These are phyloP conservation scores for Rhamnella rubrinervis DNA, from an alignment of 331 rosid genomes.

Conservation along the genomic window DNA sequence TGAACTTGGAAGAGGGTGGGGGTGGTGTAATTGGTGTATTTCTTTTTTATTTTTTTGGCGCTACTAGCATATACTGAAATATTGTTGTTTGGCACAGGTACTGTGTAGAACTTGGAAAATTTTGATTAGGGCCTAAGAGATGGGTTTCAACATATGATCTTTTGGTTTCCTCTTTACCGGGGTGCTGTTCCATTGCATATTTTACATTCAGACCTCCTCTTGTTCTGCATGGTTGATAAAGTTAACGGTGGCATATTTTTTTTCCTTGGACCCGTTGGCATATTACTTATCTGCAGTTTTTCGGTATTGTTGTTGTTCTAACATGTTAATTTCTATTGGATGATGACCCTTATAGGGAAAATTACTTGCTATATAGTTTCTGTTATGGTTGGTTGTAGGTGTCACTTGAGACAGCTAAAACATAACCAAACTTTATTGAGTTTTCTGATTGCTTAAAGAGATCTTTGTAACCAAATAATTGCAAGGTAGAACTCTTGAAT, in stretches of 20 bases:
- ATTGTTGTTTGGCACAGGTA: constrained; percentile 34
- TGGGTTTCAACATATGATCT: constrained; percentile 25
- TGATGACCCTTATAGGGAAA: constrained; percentile 10
- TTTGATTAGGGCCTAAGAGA: constrained; percentile 45
- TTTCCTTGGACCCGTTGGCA: constrained; percentile 15
- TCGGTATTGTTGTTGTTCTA: constrained; percentile 25
- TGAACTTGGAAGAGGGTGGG: too few relatives aligned
- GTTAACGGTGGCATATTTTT: constrained; percentile 25
- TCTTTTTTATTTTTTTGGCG: too few relatives aligned
- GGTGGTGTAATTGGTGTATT: too few relatives aligned
- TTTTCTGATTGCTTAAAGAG: background rate
- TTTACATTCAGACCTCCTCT: constrained; percentile 30
- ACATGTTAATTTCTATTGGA: constrained; percentile 25
- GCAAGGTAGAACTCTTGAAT: too few relatives aligned
- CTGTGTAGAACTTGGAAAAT: constrained; percentile 27
- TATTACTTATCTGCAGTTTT: constrained; percentile 29
- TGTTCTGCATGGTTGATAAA: constrained; percentile 32
- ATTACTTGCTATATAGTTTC: background rate
- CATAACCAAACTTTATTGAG: background rate
- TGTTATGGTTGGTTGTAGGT: background rate
- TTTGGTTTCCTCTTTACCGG: constrained; percentile 25
- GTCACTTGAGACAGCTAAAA: background rate
- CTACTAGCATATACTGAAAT: background rate
- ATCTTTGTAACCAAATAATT: background rate
- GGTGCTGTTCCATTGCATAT: constrained; percentile 30